Evolutionary conservation across 495 filamentous ascomycete genomes (phyloP).

Genomic region (Hypoxylon fuscum): DNA sequence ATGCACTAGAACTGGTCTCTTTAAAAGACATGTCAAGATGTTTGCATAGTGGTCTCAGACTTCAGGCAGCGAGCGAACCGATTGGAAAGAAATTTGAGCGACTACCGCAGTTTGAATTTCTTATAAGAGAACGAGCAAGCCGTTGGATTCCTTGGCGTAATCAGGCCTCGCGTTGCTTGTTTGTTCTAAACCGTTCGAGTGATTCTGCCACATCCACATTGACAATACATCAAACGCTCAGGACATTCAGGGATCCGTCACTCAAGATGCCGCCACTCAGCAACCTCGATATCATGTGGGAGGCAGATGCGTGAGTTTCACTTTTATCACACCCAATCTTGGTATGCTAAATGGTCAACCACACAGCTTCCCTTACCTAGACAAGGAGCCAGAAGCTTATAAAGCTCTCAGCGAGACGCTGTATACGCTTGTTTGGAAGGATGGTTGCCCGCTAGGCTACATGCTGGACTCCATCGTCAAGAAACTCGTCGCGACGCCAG

Average conservation of each 20-base stretch:
- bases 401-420: conserved; percentile 57
- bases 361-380: conserved; percentile 73
- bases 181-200: too few species aligned
- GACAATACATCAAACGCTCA: conserved; percentile 26
- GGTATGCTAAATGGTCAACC: not conserved
- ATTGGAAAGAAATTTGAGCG: conserved; percentile 4
- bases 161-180: not conserved
- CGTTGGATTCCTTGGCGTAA: not conserved
- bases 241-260: not conserved
- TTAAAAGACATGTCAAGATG: conserved; percentile 20
- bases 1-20: not conserved
- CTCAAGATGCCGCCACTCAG: conserved; percentile 17
- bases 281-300: conserved; percentile 52
- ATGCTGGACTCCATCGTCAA: conserved; percentile 66
- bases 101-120: not conserved
- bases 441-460: conserved; percentile 67
- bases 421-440: conserved; percentile 63
- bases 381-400: conserved; percentile 62
- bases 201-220: too few species aligned
- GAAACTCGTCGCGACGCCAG: conserved; percentile 57
- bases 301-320: conserved; percentile 69
- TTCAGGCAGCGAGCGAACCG: conserved; percentile 12
- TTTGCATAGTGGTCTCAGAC: conserved; percentile 1
- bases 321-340: not conserved
- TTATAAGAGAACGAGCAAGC: conserved; percentile 8